Evolutionary conservation across 257 asterid genomes (phyloP).

Genomic region (Plantago ovata): DNA sequence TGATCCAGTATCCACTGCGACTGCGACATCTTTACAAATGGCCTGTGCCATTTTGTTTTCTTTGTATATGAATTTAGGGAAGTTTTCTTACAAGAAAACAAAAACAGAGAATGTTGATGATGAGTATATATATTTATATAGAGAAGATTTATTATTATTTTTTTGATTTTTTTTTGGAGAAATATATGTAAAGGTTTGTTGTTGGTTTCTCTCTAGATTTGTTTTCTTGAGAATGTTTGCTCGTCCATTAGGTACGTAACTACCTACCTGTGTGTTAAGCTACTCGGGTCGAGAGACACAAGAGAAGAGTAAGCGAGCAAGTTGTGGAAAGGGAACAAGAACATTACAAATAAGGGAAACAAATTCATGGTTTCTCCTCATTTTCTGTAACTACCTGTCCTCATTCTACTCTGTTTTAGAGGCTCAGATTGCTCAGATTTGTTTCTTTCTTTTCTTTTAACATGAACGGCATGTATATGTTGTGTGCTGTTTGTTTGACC

Average conservation of each 20-base stretch:
- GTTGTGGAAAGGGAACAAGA: conserved; percentile 3
- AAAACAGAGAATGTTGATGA: background rate
- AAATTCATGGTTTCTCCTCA: too few species aligned
- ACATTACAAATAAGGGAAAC: background rate
- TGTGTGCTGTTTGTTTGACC: too few species aligned
- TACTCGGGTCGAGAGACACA: background rate
- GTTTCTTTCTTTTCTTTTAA: too few species aligned
- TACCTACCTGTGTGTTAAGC: too few species aligned
- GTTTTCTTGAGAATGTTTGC: conserved; percentile 3
- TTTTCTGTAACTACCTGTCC: too few species aligned
- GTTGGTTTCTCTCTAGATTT: conserved; percentile 1
- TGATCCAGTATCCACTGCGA: conserved; percentile 5
- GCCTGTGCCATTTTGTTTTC: conserved; percentile 44
- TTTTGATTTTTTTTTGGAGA: too few species aligned
- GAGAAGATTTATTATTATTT: too few species aligned
- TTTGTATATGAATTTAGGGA: background rate
- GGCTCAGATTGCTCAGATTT: too few species aligned
- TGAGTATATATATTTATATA: too few species aligned
- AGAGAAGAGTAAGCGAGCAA: background rate
- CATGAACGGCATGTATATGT: too few species aligned
- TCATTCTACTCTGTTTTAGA: too few species aligned
- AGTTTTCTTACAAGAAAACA: conserved; percentile 2
- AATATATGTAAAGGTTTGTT: too few species aligned
- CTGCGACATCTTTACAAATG: conserved; percentile 15
- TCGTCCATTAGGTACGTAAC: background rate